Percentiles rank a stretch among this genome's conserved stretches.
Evolutionary conservation across 139 green algal species (phyloP).

Genomic region (Chlamydomonas sp.): DNA sequence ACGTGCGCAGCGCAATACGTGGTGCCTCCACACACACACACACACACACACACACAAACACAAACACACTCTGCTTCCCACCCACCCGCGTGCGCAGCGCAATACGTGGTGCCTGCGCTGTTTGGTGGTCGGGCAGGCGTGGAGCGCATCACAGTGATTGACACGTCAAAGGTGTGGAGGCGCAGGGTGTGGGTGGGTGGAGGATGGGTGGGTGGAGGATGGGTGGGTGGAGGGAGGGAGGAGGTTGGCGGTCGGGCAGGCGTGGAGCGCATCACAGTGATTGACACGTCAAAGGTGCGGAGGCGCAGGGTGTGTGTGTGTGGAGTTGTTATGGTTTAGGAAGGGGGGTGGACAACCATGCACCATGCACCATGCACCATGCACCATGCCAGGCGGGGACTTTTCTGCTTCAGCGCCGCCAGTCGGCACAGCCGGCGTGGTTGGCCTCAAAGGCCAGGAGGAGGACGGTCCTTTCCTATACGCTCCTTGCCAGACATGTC

Average conservation of each 20-base stretch:
- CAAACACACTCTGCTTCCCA: too few species aligned
- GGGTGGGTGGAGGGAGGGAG: not conserved
- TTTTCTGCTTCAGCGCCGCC: not conserved
- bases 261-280: not conserved
- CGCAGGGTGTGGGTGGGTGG: not conserved
- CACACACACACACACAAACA: too few species aligned
- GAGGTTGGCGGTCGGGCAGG: not conserved
- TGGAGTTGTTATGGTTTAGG: not conserved
- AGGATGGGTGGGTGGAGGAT: not conserved
- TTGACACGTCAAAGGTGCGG: not conserved
- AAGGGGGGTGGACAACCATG: not conserved
- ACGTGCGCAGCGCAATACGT: too few species aligned
- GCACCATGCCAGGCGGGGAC: not conserved
- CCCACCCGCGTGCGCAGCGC: too few species aligned
- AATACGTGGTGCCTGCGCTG: too few species aligned
- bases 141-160: conserved; percentile 2
- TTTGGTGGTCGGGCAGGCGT: not conserved
- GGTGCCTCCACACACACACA: too few species aligned
- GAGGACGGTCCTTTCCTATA: too few species aligned
- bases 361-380: not conserved
- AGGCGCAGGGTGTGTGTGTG: not conserved
- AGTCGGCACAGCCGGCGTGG: not conserved
- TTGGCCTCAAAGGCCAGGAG: not conserved
- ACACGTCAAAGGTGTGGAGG: not conserved
- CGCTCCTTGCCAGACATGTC: too few species aligned